Conservation (phyloP, 805 yeast genomes). For the Spathaspora girioi region DNA sequence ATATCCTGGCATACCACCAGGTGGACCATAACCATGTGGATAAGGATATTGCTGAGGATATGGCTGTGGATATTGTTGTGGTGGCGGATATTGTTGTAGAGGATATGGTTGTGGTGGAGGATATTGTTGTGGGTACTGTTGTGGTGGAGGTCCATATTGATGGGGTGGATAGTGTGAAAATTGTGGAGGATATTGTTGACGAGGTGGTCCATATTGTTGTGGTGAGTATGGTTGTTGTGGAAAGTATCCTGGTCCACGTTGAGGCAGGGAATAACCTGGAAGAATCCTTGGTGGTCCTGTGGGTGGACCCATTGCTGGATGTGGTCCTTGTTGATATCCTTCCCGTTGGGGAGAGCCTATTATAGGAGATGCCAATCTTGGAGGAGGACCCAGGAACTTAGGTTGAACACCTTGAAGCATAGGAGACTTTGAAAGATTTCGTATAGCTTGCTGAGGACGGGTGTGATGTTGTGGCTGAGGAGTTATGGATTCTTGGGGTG, state of each 20-base stretch:
- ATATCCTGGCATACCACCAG: too few relatives aligned
- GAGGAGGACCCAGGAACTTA: background rate
- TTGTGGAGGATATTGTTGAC: constrained; percentile 2
- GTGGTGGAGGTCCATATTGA: background rate
- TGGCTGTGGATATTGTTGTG: constrained; percentile 12
- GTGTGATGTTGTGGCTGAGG: background rate
- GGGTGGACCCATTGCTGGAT: background rate
- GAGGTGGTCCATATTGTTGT: background rate
- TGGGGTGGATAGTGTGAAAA: background rate
- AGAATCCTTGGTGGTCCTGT: background rate
- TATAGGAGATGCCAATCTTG: background rate
- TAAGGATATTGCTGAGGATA: background rate
- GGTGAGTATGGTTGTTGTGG: background rate
- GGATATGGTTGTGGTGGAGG: background rate
- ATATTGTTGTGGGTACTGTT: background rate
- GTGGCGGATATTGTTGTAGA: background rate
- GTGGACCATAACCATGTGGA: background rate
- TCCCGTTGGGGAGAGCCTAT: background rate
- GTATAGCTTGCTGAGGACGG: background rate
- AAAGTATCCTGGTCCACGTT: background rate
- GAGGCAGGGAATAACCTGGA: background rate
- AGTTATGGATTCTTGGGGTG: background rate
- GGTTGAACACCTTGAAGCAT: background rate
- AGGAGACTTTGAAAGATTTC: background rate
- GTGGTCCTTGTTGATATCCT: background rate